phyloP scores from a whole-genome alignment of 108 stramenopile species.

The Epipyxis sp. region DNA sequence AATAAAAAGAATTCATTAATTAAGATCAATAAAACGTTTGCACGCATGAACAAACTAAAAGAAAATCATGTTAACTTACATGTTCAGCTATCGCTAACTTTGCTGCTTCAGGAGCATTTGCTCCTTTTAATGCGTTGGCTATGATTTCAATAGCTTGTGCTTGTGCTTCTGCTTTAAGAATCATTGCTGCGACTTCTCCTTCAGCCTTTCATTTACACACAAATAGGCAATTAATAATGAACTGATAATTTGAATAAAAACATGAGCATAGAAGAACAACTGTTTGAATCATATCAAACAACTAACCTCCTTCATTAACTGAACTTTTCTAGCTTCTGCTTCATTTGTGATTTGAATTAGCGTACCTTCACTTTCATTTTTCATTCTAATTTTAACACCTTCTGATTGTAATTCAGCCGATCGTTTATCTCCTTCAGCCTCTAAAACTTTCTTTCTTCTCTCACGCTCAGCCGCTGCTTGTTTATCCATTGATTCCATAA shows the following conservation, averaged over 20 bases:
- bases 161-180: conserved; percentile 40
- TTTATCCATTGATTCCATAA: conserved; percentile 95
- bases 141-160: conserved; percentile 76
- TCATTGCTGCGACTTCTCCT: conserved; percentile 37
- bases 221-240: too few relatives aligned
- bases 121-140: conserved; percentile 81
- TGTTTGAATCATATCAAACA: too few relatives aligned
- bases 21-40: not conserved
- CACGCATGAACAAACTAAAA: not conserved
- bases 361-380: conserved; percentile 92
- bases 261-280: too few relatives aligned
- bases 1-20: not conserved
- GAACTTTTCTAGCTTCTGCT: conserved; percentile 76
- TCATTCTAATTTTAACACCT: conserved; percentile 87
- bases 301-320: conserved; percentile 72
- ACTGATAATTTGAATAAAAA: too few relatives aligned
- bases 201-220: too few relatives aligned
- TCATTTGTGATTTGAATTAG: conserved; percentile 84
- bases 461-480: conserved; percentile 93
- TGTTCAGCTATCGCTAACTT: conserved; percentile 76
- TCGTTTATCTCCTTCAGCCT: conserved; percentile 90
- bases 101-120: conserved; percentile 72
- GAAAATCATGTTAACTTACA: conserved; percentile 14
- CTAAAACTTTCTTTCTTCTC: conserved; percentile 84
- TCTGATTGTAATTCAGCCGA: conserved; percentile 81